Base-by-base conservation (phyloP, 768 basidiomycete genomes). In the Gloeophyllum trabeum region DNA sequence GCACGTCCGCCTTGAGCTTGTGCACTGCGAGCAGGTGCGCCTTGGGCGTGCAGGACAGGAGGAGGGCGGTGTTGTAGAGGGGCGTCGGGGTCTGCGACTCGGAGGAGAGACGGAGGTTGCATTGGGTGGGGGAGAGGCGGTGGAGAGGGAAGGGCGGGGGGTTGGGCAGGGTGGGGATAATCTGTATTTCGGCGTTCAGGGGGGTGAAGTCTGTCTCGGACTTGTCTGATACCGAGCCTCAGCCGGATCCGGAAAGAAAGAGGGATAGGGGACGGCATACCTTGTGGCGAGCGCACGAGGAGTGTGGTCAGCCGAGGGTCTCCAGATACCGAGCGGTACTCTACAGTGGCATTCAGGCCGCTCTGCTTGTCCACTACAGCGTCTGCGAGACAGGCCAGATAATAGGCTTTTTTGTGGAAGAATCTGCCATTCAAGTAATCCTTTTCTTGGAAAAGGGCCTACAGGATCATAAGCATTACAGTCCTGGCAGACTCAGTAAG, bases 361-460 rank as follows among this genome's bases (percentile, higher is more conserved):
- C 53, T 62, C 46, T 70, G 66, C 10, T 67, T 59, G 25, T 61
- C 58, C 34, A 61, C 62, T 28, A 91, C 56, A 1, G 75, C 72
- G 5, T 73, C 67, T 2, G 87, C 85, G 35, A 98, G 64, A 3
- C 73, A 75, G 5, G 91, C 83, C 16, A 97, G 73, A 60, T 89
- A 99, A 56, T 84, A 91, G 0, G 89, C 81, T 28, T 88, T 71
- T 56, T 98, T 98, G 56, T 93, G 84, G 56, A 94, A 93, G 58
- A 84, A 91, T 7, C 96, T 76, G 5, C 79, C 75, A 54, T 92
- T 82, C 44, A 91, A 66, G 49, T 90, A 88, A 55, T 98, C 93
- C 56, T 98, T 99, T 54, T 93, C 89, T 64, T 94, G 89, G 54
- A 98, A 93, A n/a, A 96, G 65, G 37, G 51, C 58, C 84, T 86